Conservation (phyloP, 164 flowering plant genomes). For the Brasenia schreberi region DNA sequence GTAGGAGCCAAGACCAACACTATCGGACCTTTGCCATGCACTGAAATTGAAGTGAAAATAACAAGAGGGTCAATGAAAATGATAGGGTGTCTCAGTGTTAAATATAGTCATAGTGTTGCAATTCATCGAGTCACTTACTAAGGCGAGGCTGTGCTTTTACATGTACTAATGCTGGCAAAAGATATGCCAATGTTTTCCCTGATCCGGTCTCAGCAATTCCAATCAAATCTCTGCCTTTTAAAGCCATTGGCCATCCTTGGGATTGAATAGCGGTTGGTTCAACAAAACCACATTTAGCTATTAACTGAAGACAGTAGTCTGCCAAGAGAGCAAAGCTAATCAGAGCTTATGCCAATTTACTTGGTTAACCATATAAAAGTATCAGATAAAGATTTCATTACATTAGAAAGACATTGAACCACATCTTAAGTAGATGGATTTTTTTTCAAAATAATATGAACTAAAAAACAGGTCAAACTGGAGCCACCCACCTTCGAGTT, state of each 20-base stretch:
- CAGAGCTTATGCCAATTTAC: not conserved
- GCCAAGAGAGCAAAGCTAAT: slow-evolving; percentile 6
- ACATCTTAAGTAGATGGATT: too few relatives aligned
- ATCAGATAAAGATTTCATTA: too few relatives aligned
- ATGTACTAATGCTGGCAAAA: slow-evolving; percentile 86
- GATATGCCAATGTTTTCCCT: slow-evolving; percentile 90
- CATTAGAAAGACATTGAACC: too few relatives aligned
- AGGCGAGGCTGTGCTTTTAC: slow-evolving; percentile 85
- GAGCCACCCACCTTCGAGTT: too few relatives aligned
- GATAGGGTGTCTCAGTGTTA: too few relatives aligned
- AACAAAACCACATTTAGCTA: slow-evolving; percentile 68
- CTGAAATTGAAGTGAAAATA: slow-evolving; percentile 16
- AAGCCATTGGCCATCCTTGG: slow-evolving; percentile 99
- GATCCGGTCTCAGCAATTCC: slow-evolving; percentile 99
- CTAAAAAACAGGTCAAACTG: too few relatives aligned
- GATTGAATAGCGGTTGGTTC: slow-evolving; percentile 98
- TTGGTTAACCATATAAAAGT: too few relatives aligned
- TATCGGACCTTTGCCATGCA: slow-evolving; percentile 82
- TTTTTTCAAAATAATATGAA: too few relatives aligned
- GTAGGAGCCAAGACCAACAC: slow-evolving; percentile 86
- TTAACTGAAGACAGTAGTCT: slow-evolving; percentile 78
- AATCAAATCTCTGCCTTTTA: slow-evolving; percentile 87
- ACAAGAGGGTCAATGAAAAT: too few relatives aligned
- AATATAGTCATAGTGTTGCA: too few relatives aligned
- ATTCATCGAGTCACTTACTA: slow-evolving; percentile 30